Base-by-base conservation (phyloP, 768 basidiomycete genomes). In the Leucocoprinus sp. region DNA sequence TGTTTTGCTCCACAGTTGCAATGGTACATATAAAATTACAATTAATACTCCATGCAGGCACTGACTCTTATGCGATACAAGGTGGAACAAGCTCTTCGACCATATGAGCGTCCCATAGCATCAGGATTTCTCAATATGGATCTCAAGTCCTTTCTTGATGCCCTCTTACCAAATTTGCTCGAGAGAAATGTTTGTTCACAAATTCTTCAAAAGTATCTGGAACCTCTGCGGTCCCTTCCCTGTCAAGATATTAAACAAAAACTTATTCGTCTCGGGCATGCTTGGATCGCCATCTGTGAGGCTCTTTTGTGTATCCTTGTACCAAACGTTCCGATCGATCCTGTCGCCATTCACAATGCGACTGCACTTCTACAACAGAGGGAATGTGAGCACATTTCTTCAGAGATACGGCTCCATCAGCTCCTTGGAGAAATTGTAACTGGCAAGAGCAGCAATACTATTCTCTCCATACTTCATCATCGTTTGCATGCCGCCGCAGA, bases 241-340 rank as follows among this genome's bases (percentile, higher is more conserved):
- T 24, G 18, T 14, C 12, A 21, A 6, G 37, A 33, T 8, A 36
- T 21, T 11, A 15, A 48, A 26, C 46, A 48, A 42, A 48, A 42
- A 17, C 40, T 48, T 8, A 27, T 18, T 27, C 46, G 46, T 23
- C 34, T 48, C 3, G 64, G 68, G 7, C 53, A 57, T 19, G 65
- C 57, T 45, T 93, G 84, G 80, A 65, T 89, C 24, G 72, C 71
- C 1, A 57, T 87, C 39, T 72, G 76, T 36, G 70, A 69, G 14
- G 52, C 81, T 43, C 61, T 93, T 19, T 58, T 91, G 18, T 69
- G 82, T 3, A 72, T 93, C 15, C 83, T 84, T 56, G 70, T 98
- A 29, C 92, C 96, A 0, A 75, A 90, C 59, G 65, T 77, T 1
- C 91, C 93, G 2, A 64, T 97, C 39, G 96, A 99, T 60, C 96